Conservation (phyloP, 2,329 filamentous ascomycete genomes). For the Pseudogymnoascus sp. region DNA sequence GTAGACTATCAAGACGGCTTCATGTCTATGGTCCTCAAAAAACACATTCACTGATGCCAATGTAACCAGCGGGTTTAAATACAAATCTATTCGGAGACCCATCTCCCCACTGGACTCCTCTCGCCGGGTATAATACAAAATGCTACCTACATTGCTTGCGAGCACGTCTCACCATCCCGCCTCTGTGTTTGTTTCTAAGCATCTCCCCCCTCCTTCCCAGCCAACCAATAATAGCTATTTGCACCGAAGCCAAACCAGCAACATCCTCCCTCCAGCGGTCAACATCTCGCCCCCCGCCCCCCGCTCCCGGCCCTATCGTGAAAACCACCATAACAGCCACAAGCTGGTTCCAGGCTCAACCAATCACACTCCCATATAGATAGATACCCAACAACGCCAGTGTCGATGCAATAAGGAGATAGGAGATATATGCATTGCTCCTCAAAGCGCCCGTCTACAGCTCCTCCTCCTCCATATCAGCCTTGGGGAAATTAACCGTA, state of each 20-base stretch:
- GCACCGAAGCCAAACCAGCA: background rate
- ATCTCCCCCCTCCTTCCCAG: background rate
- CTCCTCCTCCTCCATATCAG: background rate
- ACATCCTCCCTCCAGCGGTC: background rate
- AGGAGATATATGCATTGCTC: background rate
- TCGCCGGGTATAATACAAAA: slow-evolving; percentile 7
- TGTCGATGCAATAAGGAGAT: background rate
- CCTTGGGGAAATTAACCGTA: background rate
- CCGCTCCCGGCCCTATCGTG: no score
- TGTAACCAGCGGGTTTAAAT: background rate
- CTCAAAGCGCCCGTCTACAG: background rate
- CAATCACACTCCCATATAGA: background rate
- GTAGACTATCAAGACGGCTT: background rate
- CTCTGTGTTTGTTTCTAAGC: background rate
- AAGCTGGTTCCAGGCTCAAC: background rate
- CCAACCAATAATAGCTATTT: background rate
- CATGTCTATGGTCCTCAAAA: background rate
- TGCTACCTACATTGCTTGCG: slow-evolving; percentile 6
- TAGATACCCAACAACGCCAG: background rate
- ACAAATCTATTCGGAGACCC: slow-evolving; percentile 4
- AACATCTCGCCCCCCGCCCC: background rate
- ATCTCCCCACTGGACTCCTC: background rate
- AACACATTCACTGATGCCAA: background rate
- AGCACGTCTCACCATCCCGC: background rate
- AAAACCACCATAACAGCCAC: no score